phyloP scores from a whole-genome alignment of 257 asterid species.

The Nicotiana undulata region DNA sequence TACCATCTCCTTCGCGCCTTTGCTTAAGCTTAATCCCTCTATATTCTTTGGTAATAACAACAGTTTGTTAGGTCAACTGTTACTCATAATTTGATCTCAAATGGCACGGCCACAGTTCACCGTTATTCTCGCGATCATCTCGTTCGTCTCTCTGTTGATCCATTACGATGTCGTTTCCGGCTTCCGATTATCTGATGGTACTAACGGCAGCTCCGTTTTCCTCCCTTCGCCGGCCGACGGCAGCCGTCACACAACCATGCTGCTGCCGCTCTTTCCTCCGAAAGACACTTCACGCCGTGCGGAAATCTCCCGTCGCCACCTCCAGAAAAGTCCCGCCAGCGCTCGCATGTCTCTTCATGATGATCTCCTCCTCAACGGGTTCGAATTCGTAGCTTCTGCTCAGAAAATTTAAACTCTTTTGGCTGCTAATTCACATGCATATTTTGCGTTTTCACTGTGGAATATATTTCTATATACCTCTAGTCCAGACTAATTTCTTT shows the following conservation, averaged over 20 bases:
- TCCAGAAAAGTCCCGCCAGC: constrained; percentile 15
- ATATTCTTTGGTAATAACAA: background rate
- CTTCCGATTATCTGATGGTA: background rate
- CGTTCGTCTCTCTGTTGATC: background rate
- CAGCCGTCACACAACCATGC: background rate
- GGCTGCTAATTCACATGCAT: background rate
- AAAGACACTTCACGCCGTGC: constrained; percentile 5
- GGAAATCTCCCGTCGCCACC: constrained; percentile 34
- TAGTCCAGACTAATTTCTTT: background rate
- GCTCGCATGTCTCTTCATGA: constrained; percentile 70
- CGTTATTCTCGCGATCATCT: background rate
- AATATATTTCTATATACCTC: background rate
- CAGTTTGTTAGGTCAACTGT: background rate
- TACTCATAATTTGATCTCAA: background rate
- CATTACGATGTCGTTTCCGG: background rate
- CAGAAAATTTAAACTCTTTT: background rate
- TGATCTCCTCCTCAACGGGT: constrained; percentile 71
- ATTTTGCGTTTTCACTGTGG: background rate
- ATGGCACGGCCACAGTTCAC: constrained; percentile 3
- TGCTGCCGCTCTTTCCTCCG: constrained; percentile 12
- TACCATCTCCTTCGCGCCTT: background rate
- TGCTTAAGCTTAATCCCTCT: background rate
- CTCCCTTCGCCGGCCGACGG: background rate
- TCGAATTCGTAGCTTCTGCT: background rate
- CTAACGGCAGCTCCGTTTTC: background rate